phyloP scores from a whole-genome alignment of 495 filamentous ascomycete genomes.

The Hypoxylon fragiforme region DNA sequence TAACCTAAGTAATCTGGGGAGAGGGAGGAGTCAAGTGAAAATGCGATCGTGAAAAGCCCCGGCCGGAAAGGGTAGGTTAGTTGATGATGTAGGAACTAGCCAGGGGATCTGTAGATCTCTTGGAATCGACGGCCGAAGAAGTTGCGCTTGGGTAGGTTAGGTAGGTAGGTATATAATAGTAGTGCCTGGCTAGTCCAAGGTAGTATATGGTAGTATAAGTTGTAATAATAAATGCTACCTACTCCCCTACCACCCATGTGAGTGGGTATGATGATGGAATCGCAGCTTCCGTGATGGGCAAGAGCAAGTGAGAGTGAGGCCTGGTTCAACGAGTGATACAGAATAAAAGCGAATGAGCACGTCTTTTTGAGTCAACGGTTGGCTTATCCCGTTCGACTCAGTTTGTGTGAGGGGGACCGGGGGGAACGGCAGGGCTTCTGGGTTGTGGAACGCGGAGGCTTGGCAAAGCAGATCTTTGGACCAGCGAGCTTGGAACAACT shows the following conservation, averaged over 20 bases:
- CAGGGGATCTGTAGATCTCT: slow-evolving; percentile 24
- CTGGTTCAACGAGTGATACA: slow-evolving; percentile 10
- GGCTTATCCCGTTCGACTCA: slow-evolving; percentile 26
- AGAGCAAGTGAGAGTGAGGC: neutral
- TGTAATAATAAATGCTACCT: no score
- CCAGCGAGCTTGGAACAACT: slow-evolving; percentile 19
- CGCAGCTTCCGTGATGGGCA: slow-evolving; percentile 28
- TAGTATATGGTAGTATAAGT: no score
- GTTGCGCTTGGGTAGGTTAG: slow-evolving; percentile 10
- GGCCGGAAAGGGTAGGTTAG: slow-evolving; percentile 23
- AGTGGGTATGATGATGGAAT: slow-evolving; percentile 17
- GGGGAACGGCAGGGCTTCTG: slow-evolving; percentile 15
- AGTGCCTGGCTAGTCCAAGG: no score
- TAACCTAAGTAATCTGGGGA: no score
- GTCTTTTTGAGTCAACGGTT: slow-evolving; percentile 17
- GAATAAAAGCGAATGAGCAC: slow-evolving; percentile 20
- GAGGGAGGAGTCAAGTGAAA: neutral
- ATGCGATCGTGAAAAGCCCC: slow-evolving; percentile 16
- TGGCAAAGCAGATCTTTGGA: slow-evolving; percentile 30
- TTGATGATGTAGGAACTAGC: slow-evolving; percentile 1
- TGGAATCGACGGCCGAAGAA: slow-evolving; percentile 26
- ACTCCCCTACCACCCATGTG: slow-evolving; percentile 10
- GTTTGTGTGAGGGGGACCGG: slow-evolving; percentile 24
- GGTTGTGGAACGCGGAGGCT: slow-evolving; percentile 26
- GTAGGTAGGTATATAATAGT: no score